Evolutionary conservation across 2,329 filamentous ascomycete species (phyloP), one percentile per base, ranked within the genome.

Genomic region (Colletotrichum echinochloae): DNA sequence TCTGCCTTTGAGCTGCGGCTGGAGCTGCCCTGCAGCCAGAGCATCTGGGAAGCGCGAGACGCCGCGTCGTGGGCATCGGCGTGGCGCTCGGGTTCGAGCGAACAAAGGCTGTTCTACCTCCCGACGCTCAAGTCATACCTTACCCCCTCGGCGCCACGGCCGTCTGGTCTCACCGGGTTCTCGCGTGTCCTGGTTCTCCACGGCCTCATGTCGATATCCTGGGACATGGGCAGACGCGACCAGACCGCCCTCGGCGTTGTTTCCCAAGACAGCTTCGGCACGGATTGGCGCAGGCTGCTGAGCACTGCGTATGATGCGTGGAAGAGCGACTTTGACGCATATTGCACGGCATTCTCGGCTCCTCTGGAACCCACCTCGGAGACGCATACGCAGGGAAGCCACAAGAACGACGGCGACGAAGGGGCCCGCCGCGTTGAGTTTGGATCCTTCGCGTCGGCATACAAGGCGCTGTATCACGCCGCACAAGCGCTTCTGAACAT

Each of bases 1-100:
- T 90, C 88, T 1, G 87, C 88, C 0, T 90, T 90, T 60, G 89
- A 91, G 74, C 82, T 91, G 1, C 84, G 87, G 0, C 83, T 88
- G 0, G 82, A 83, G 2, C 76, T 91, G 2, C 89, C 89, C 0
- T 90, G 87, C 74, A 82, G 84, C 49, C 82, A 88, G 60, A 76
- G 80, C 0, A 74, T 86, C 0, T 91, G 89, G 89, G 88, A 90
- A 75, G 88, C 89, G 2, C 77, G 81, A 1, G 84, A 86, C 0
- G 83, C 87, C 0, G 80, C 83, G 8, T 82, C 84, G 44, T 89
- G 88, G 88, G 79, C 80, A 1, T 80, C 82, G 1, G 73, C 82
- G 8, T 82, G 83, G 1, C 73, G 79, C 33, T 69, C 66, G 7
- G 48, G 66, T 18, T 49, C 49, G 0, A 56, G 46, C 5, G 66